These are phyloP conservation scores for Leishmania guyanensis DNA, from an alignment of 208 protist genomes.

Conservation along the genomic window DNA sequence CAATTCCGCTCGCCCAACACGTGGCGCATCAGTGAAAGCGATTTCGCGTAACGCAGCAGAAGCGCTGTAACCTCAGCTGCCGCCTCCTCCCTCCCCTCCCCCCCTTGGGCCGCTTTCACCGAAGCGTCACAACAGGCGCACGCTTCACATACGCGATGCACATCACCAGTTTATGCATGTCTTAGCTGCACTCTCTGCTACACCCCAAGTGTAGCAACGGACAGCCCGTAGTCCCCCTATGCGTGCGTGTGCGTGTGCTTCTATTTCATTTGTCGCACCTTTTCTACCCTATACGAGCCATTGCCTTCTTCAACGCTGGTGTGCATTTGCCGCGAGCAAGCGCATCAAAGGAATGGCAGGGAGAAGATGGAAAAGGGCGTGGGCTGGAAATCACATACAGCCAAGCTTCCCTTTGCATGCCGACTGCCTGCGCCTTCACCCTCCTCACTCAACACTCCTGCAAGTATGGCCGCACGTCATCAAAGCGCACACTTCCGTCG, in stretches of 20 bases:
- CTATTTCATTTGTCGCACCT: not conserved
- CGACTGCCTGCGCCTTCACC: not conserved
- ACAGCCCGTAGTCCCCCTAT: not conserved
- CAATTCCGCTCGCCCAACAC: not conserved
- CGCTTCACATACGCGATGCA: not conserved
- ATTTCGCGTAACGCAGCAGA: not conserved
- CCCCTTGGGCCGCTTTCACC: not conserved
- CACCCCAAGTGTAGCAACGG: not conserved
- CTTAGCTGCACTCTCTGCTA: not conserved
- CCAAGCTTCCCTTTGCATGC: not conserved
- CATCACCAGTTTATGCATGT: not conserved
- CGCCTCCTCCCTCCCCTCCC: not conserved
- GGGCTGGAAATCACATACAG: not conserved
- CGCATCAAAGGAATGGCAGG: not conserved
- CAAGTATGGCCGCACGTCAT: slow-evolving; percentile 45
- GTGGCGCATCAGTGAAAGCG: not conserved
- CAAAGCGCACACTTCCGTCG: slow-evolving; percentile 57
- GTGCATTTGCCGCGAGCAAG: not conserved
- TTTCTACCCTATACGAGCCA: not conserved
- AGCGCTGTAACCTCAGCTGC: not conserved
- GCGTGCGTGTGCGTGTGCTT: not conserved
- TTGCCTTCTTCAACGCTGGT: not conserved
- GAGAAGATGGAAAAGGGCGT: not conserved
- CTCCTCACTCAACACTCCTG: not conserved
- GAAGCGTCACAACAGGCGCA: not conserved